Evolutionary conservation across 2,329 filamentous ascomycete species (phyloP).

Genomic region (Monosporascus cannonballus): DNA sequence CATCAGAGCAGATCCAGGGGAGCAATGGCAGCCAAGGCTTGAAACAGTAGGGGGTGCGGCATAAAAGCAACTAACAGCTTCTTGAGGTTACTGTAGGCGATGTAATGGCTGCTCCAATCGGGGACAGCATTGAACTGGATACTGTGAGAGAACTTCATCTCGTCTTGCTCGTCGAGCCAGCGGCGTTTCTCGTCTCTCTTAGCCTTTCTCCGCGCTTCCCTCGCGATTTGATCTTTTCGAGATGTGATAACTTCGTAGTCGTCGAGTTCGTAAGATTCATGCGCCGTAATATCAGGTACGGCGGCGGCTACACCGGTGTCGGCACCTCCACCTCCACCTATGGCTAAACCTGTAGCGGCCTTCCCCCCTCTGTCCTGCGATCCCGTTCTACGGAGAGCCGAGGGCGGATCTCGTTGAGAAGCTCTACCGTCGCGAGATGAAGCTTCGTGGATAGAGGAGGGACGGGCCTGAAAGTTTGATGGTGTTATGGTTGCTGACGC

Average conservation of each 20-base stretch:
- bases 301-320: background rate
- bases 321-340: slow-evolving; percentile 1
- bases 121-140: slow-evolving; percentile 99
- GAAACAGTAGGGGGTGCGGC: background rate
- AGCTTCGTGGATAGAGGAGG: slow-evolving; percentile 24
- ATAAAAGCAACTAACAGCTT: slow-evolving; percentile 65
- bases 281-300: slow-evolving; percentile 5
- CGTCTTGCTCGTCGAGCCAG: slow-evolving; percentile 67
- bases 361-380: slow-evolving; percentile 22
- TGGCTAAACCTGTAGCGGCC: slow-evolving; percentile 1
- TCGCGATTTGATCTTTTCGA: slow-evolving; percentile 23
- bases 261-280: slow-evolving; percentile 33
- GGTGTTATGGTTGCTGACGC: slow-evolving; percentile 19
- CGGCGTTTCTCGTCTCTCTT: slow-evolving; percentile 59
- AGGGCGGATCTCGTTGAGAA: slow-evolving; percentile 8
- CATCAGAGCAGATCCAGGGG: background rate
- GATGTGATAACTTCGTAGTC: slow-evolving; percentile 30
- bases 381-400: slow-evolving; percentile 5
- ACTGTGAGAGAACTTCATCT: slow-evolving; percentile 99
- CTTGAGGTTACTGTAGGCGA: slow-evolving; percentile 97
- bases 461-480: slow-evolving; percentile 12
- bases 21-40: background rate
- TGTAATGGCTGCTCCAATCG: slow-evolving; percentile 98
- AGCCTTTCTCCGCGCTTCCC: slow-evolving; percentile 27
- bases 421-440: slow-evolving; percentile 14